phyloP scores from a whole-genome alignment of 805 yeast species.

The Wickerhamiella qilinensis region DNA sequence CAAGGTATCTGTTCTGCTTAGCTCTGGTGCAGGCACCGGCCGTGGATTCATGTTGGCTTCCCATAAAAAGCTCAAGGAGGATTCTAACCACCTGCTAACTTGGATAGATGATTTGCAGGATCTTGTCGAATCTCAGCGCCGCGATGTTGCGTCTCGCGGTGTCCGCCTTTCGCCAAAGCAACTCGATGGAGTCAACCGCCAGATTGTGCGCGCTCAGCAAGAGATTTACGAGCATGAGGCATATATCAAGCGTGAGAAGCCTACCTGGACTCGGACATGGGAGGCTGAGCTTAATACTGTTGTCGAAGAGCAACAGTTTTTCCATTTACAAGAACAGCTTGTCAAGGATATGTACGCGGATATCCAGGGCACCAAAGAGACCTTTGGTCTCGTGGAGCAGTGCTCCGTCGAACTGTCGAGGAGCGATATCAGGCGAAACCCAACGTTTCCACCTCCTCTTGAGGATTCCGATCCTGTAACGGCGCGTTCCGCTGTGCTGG shows the following conservation, averaged over 20 bases:
- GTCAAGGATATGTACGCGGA: slow-evolving; percentile 69
- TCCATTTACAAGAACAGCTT: slow-evolving; percentile 78
- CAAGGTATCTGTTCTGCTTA: slow-evolving; percentile 37
- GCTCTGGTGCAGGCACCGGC: slow-evolving; percentile 17
- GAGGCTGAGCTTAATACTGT: slow-evolving; percentile 78
- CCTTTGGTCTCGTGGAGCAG: slow-evolving; percentile 63
- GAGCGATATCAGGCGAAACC: slow-evolving; percentile 25
- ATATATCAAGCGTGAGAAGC: slow-evolving; percentile 54
- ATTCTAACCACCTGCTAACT: slow-evolving; percentile 58
- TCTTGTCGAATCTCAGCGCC: slow-evolving; percentile 69
- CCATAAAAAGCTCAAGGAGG: slow-evolving; percentile 53
- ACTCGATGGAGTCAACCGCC: slow-evolving; percentile 45
- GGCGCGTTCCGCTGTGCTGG: slow-evolving; percentile 48
- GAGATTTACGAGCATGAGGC: slow-evolving; percentile 38
- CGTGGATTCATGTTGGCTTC: slow-evolving; percentile 58
- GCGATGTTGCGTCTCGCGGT: slow-evolving; percentile 85
- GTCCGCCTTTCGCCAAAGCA: slow-evolving; percentile 67
- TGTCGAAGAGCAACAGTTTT: slow-evolving; percentile 86
- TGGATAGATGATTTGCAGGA: slow-evolving; percentile 87
- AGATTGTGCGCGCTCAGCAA: slow-evolving; percentile 40
- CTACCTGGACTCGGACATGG: slow-evolving; percentile 85
- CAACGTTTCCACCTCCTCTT: no score
- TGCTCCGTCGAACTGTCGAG: slow-evolving; percentile 15
- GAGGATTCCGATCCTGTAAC: slow-evolving; percentile 10
- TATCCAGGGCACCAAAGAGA: slow-evolving; percentile 61